Base-by-base conservation (phyloP, 345 rosid species). In the Streptanthus diversifolius region DNA sequence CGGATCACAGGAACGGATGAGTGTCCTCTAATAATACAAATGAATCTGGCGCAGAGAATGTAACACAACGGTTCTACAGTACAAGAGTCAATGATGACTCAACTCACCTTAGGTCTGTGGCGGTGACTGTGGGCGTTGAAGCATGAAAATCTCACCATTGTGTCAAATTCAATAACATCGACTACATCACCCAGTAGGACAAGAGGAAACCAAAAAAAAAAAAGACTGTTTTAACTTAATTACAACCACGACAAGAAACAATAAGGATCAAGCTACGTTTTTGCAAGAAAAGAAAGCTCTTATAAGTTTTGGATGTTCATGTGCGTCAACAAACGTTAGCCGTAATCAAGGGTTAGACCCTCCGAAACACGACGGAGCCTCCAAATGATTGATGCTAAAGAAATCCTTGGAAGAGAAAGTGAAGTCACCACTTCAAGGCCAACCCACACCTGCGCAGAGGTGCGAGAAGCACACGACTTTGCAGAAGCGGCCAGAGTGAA, bases 401-500 rank as follows among this genome's bases (percentile, higher is more conserved):
- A 86, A 83, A 91, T 81, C 80, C 93, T 87, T 62, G 88, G 82
- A 56, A 83, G 83, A 73, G 70, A 87, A 39, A 85, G 81, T 79
- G 85, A 66, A 80, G 75, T 79, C 56, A 81, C 68, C 63, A 72
- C 80, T 76, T 84, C 68, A 41, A 71, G 69, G 83, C 86, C 89
- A 85, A 86, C 92, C 95, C 91, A 87, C 98, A 90, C 95, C 92
- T 87, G 71, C 87, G 73, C 81, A 37, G 83, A 92, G 99, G 98
- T 90, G 99, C 87, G 92, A 95, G 96, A 86, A 84, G 76, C 74
- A 76, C 82, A 77, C 44, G 76, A 56, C 70, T 82, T 81, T 76
- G 84, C 78, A 79, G 90, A 75, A 83, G 97, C 90, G 87, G 99
- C 99, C 98, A 95, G 99, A 90, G 90, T 95, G 93, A 86, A 91